phyloP scores from a whole-genome alignment of 2,329 filamentous ascomycete species.

The Sporothrix protearum region DNA sequence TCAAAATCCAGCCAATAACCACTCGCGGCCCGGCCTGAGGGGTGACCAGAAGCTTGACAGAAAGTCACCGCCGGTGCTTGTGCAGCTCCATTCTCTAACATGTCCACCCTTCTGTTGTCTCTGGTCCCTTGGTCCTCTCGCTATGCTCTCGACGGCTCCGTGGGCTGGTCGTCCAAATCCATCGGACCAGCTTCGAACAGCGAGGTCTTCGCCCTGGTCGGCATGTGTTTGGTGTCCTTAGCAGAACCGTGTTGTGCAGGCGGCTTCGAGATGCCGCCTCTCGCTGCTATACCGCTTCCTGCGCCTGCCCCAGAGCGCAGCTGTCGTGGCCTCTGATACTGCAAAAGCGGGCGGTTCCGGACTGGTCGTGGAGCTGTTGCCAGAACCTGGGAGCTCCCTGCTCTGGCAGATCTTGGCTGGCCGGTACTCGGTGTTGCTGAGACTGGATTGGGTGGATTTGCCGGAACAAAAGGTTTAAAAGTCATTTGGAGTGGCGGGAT shows the following conservation, averaged over 20 bases:
- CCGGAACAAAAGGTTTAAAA: not conserved
- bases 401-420: not conserved
- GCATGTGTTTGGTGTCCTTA: not conserved
- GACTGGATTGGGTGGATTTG: not conserved
- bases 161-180: not conserved
- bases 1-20: not conserved
- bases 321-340: not conserved
- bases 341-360: not conserved
- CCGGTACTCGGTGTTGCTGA: not conserved
- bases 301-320: not conserved
- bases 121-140: not conserved
- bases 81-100: not conserved
- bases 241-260: not conserved
- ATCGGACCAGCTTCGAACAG: no score
- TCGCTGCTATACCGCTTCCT: not conserved
- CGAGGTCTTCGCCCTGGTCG: no score
- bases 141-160: not conserved
- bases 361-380: not conserved
- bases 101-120: not conserved
- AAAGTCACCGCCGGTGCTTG: not conserved
- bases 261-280: not conserved
- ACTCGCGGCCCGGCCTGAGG: not conserved
- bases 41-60: not conserved
- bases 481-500: not conserved
- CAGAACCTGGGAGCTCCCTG: not conserved